Percentiles rank a stretch among this genome's conserved stretches.
Evolutionary conservation across 768 basidiomycete genomes (phyloP).

Genomic region (Boletus vermiculosoides): DNA sequence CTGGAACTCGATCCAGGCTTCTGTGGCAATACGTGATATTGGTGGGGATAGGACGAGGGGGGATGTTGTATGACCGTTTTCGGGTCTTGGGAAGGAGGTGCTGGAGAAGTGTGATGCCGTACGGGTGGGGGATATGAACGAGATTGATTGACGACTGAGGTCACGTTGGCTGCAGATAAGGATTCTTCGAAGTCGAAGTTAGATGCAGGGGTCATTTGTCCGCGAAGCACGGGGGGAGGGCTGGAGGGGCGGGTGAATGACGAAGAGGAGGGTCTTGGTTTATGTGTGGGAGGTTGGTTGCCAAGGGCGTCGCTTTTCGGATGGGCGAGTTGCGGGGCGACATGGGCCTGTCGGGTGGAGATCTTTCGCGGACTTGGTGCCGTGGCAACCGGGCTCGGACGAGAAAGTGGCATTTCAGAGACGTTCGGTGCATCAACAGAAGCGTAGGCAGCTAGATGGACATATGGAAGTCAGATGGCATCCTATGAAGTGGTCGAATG

Average conservation of each 20-base stretch:
- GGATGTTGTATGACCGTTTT: constrained; percentile 11
- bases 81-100: constrained; percentile 12
- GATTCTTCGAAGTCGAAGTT: constrained; percentile 31
- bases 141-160: constrained; percentile 33
- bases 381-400: constrained; percentile 22
- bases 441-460: constrained; percentile 7
- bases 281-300: constrained; percentile 12
- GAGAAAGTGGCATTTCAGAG: background rate
- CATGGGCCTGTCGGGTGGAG: constrained; percentile 5
- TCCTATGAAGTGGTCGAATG: background rate
- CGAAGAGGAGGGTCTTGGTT: background rate
- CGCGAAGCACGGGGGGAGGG: constrained; percentile 27
- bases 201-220: constrained; percentile 9
- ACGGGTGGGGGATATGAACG: constrained; percentile 30
- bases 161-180: constrained; percentile 29
- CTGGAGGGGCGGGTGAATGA: background rate
- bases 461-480: constrained; percentile 5
- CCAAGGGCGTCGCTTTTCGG: constrained; percentile 16
- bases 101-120: constrained; percentile 24
- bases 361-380: constrained; percentile 5
- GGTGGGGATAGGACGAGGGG: constrained; percentile 2
- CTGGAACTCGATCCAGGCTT: constrained; percentile 29
- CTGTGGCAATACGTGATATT: constrained; percentile 16
- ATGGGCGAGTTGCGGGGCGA: constrained; percentile 1
- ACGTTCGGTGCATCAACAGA: constrained; percentile 1